Base-by-base conservation (phyloP, 306 rosid species). In the Canavalia gladiata region DNA sequence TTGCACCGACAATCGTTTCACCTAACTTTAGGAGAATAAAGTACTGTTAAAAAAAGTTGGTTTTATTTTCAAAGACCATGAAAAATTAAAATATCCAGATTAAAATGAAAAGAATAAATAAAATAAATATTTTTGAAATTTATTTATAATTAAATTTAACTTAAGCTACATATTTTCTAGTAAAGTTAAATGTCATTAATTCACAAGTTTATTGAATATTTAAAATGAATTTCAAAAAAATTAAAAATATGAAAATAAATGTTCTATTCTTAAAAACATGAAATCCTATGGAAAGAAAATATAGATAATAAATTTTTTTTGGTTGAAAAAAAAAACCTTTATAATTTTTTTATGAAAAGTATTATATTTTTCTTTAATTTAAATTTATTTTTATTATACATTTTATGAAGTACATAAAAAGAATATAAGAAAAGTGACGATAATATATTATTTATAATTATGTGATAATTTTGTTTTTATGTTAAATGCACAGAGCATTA, bases 1-100 rank as follows among this genome's bases (percentile, higher is more conserved):
- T 8, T 75, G 37, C 71, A 75, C 80, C 71, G 71, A 60, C 47
- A 74, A n/a, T 18, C 50, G 7, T 33, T 13, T 35, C 56, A 68
- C 54, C 71, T n/a, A 65, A 65, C 49, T 65, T n/a, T 2, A 60
- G 25, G 29, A 45, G 33, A 69, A 5, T 6, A 5, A 9, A 18
- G 25, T 18, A 18, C 25, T 18, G 25, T 18, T 18, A 18, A 18
- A 18, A 18, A 18, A 6, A 50, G 60, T 13, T 70, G 13, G 31
- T 50, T 70, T 45, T 68, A 34, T 30, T 9, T 68, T 68, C 1
- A 66, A 37, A 65, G 6, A 18, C 25, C 3, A 66, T 4, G 68
- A 59, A 29, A 28, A 30, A 30, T 60, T 10, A 35, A 60, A 31
- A 42, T 52, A 1, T 34, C 31, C 6, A 5, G 7, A 11, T 60